A percentile compares a stretch with the other conserved stretches of the same genome.
Conservation (phyloP, 768 basidiomycete species). For the Gautieria morchelliformis region DNA sequence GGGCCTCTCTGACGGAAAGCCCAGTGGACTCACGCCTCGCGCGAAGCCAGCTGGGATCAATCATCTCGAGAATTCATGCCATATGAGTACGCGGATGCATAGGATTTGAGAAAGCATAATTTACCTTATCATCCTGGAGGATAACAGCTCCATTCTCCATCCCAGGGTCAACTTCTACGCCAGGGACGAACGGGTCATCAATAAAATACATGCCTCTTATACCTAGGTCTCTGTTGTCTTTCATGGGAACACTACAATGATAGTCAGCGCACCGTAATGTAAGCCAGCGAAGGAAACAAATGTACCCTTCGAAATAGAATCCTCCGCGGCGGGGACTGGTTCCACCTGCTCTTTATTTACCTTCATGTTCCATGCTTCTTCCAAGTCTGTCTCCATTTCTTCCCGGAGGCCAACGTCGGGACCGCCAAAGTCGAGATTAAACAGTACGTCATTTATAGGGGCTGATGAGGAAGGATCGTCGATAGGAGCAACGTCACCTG, state of each 20-base stretch:
- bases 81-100: neutral
- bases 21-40: neutral
- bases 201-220: neutral
- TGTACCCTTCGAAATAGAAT: neutral
- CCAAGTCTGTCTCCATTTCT: conserved; percentile 66
- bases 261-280: neutral
- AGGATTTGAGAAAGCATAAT: neutral
- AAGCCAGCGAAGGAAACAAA: too few relatives aligned
- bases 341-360: conserved; percentile 15
- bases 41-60: neutral
- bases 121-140: neutral
- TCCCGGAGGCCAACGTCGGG: conserved; percentile 43
- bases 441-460: conserved; percentile 27
- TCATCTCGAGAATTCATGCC: neutral
- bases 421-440: conserved; percentile 46
- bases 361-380: conserved; percentile 48
- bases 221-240: neutral
- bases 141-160: neutral
- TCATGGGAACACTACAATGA: neutral
- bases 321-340: neutral
- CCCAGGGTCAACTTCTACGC: neutral
- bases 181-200: neutral
- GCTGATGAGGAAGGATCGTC: conserved; percentile 44
- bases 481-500: conserved; percentile 23
- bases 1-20: neutral